Percentiles rank a stretch among this genome's conserved stretches.
These are phyloP conservation scores for Funneliformis mosseae DNA, from an alignment of 192 early-diverging fungal species.

Conservation along the genomic window DNA sequence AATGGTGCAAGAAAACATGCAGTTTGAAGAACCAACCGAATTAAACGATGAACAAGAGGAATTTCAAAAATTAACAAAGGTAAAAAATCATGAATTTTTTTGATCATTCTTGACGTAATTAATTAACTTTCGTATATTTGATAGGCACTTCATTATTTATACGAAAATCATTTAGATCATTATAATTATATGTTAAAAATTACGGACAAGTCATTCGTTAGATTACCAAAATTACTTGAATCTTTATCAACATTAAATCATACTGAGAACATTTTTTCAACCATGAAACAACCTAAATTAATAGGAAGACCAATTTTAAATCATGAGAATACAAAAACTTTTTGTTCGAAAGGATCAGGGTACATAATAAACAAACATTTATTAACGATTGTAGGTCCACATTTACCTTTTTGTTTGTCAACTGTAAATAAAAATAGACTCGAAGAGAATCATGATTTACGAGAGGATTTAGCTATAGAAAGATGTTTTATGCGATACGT, in stretches of 20 bases:
- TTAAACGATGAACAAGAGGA: conserved; percentile 2
- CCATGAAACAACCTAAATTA: not conserved
- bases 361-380: conserved; percentile 22
- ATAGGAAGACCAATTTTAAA: conserved; percentile 10
- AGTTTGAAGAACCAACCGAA: not conserved
- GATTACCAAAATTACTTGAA: conserved; percentile 10
- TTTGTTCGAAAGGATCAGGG: conserved; percentile 19
- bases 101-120: too few species aligned
- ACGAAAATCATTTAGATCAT: conserved; percentile 26
- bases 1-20: conserved; percentile 11
- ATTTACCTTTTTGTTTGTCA: conserved; percentile 23
- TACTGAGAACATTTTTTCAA: not conserved
- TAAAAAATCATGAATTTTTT: not conserved
- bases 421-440: not conserved
- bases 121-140: too few species aligned
- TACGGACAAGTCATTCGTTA: conserved; percentile 20
- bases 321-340: not conserved
- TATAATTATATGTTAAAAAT: conserved; percentile 30
- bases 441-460: not conserved
- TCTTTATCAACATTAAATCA: not conserved
- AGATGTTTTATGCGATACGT: conserved; percentile 17
- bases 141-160: conserved; percentile 20
- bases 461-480: conserved; percentile 8
- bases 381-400: conserved; percentile 19
- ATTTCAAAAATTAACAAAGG: conserved; percentile 18